Evolutionary conservation across 2,329 filamentous ascomycete genomes (phyloP).

Genomic region (Aspergillus brasiliensis): DNA sequence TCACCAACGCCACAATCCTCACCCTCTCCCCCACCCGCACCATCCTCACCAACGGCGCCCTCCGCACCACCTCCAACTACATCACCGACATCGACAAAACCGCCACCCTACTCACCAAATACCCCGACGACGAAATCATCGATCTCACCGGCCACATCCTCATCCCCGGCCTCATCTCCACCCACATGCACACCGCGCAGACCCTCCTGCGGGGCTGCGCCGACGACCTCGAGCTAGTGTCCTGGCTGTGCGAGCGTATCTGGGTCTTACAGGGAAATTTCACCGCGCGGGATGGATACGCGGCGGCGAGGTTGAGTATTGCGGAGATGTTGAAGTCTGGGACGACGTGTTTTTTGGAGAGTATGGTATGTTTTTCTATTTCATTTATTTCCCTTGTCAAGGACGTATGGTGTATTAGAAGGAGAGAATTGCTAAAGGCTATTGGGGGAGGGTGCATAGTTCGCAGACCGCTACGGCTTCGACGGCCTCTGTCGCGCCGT

Average conservation of each 20-base stretch:
- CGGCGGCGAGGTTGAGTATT: conserved; percentile 51
- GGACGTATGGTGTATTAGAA: not conserved
- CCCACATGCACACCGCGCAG: conserved; percentile 55
- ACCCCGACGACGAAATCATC: conserved; percentile 33
- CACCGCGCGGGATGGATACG: conserved; percentile 51
- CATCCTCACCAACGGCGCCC: conserved; percentile 52
- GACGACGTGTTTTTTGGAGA: conserved; percentile 56
- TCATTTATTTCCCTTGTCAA: not conserved
- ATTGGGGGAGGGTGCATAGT: conserved; percentile 25
- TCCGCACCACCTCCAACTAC: conserved; percentile 42
- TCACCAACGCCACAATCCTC: conserved; percentile 55
- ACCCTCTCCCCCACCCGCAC: conserved; percentile 51
- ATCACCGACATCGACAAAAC: conserved; percentile 52
- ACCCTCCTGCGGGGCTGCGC: conserved; percentile 51
- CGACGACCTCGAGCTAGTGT: conserved; percentile 53
- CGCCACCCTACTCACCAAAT: conserved; percentile 30
- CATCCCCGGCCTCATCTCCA: conserved; percentile 54
- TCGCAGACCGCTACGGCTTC: conserved; percentile 51
- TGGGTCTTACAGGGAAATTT: conserved; percentile 53
- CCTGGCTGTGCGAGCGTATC: conserved; percentile 55
- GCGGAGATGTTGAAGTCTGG: conserved; percentile 54
- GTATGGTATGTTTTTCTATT: conserved; percentile 43
- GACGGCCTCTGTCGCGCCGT: conserved; percentile 49
- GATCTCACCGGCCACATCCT: conserved; percentile 49
- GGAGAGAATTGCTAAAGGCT: too few species aligned